Percentiles rank a stretch among this genome's conserved stretches.
Conservation (phyloP, 345 rosid genomes). For the Salix suchowensis region DNA sequence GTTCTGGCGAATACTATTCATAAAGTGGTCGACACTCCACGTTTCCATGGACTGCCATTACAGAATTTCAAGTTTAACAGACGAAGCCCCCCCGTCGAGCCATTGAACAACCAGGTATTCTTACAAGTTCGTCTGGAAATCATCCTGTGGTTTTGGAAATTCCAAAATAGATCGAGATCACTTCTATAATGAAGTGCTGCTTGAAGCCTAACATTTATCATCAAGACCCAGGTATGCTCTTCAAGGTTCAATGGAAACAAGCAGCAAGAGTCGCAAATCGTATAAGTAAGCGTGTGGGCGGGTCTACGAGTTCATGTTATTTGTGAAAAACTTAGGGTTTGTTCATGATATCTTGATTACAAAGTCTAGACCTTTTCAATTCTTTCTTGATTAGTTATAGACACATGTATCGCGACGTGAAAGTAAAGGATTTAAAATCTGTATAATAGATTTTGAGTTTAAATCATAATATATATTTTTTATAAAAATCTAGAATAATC, state of each 20-base stretch:
- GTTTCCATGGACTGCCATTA: not conserved
- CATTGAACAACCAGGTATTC: no score
- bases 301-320: not conserved
- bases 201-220: no score
- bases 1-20: not conserved
- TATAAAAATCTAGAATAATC: no score
- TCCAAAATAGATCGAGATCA: not conserved
- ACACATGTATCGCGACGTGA: no score
- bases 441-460: no score
- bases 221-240: not conserved
- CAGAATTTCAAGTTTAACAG: not conserved
- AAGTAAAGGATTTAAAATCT: no score
- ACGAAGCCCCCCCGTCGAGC: no score
- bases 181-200: not conserved
- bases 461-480: rapidly evolving
- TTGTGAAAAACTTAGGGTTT: not conserved
- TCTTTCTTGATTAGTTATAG: not conserved
- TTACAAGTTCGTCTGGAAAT: no score
- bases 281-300: not conserved
- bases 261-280: not conserved
- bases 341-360: not conserved
- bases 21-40: not conserved
- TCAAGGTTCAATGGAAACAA: not conserved
- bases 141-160: no score
- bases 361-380: not conserved